phyloP scores from a whole-genome alignment of 2,329 filamentous ascomycete genomes.

The Cadophora sp. region DNA sequence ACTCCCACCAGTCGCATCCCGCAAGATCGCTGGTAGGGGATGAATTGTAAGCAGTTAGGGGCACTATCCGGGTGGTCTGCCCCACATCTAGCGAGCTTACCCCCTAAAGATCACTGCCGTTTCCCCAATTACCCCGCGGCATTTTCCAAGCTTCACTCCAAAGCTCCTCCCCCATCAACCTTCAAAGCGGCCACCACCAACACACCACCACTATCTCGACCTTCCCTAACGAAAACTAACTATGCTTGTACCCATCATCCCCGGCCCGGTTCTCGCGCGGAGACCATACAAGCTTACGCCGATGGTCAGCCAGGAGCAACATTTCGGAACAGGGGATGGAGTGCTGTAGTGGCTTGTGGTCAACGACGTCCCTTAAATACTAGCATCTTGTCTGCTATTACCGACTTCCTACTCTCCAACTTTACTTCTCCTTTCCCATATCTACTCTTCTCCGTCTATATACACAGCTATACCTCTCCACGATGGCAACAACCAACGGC shows the following conservation, averaged over 20 bases:
- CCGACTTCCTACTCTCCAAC: neutral
- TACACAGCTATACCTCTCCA: neutral
- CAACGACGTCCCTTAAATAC: slow-evolving; percentile 17
- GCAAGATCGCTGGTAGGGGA: neutral
- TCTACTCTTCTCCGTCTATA: neutral
- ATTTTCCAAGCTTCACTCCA: neutral
- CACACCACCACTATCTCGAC: neutral
- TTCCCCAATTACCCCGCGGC: slow-evolving; percentile 10
- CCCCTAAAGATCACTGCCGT: neutral
- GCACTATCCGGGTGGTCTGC: slow-evolving; percentile 2
- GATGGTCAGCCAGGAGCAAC: slow-evolving; percentile 12
- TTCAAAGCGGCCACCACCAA: neutral
- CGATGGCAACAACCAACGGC: slow-evolving; percentile 48
- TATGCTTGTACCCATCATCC: neutral
- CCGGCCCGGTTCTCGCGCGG: slow-evolving; percentile 6
- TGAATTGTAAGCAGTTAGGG: neutral
- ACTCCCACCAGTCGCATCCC: neutral
- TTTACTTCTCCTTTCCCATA: neutral
- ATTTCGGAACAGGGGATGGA: slow-evolving; percentile 5
- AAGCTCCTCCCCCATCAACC: neutral
- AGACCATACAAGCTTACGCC: slow-evolving; percentile 8
- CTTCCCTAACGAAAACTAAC: neutral
- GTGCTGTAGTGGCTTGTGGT: slow-evolving; percentile 1
- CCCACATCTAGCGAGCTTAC: too few relatives aligned
- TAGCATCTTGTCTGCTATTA: neutral